Conservation (phyloP, 106 monocot genomes). For the Ottelia alismoides region DNA sequence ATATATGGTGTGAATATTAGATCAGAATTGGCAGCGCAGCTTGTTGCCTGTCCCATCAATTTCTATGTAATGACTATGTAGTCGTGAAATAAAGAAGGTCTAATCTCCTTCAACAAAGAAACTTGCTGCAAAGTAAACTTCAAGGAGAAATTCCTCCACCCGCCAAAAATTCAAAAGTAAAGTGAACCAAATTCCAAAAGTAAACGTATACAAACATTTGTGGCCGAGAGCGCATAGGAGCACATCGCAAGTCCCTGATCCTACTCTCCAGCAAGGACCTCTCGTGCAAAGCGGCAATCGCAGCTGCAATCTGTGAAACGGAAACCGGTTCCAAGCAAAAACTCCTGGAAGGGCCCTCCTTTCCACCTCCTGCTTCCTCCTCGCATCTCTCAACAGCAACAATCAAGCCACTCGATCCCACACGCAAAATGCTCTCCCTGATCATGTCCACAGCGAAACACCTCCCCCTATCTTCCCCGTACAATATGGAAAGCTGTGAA, state of each 20-base stretch:
- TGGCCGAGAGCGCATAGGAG: slow-evolving; percentile 25
- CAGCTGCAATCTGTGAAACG: slow-evolving; percentile 79
- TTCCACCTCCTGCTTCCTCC: slow-evolving; percentile 6
- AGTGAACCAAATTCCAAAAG: background rate
- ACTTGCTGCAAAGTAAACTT: too few relatives aligned
- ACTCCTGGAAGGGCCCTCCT: slow-evolving; percentile 1
- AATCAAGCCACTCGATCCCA: slow-evolving; percentile 35
- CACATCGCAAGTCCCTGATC: slow-evolving; percentile 30
- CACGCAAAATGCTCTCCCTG: slow-evolving; percentile 41
- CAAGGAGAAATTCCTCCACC: too few relatives aligned
- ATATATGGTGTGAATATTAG: too few relatives aligned
- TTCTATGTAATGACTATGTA: too few relatives aligned
- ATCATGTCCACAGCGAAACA: slow-evolving; percentile 44
- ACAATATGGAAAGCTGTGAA: slow-evolving; percentile 57
- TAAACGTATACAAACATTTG: slow-evolving; percentile 35
- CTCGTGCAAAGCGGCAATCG: slow-evolving; percentile 77
- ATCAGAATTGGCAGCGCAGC: too few relatives aligned
- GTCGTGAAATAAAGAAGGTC: too few relatives aligned
- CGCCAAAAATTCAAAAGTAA: too few relatives aligned
- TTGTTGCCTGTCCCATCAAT: too few relatives aligned
- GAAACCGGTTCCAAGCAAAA: slow-evolving; percentile 16
- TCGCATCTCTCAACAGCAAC: background rate
- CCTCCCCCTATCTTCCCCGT: slow-evolving; percentile 54
- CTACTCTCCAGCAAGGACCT: slow-evolving; percentile 50
- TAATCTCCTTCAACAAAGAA: too few relatives aligned